These are phyloP conservation scores for Agapanthus africanus DNA, from an alignment of 106 monocot species.

Conservation along the genomic window DNA sequence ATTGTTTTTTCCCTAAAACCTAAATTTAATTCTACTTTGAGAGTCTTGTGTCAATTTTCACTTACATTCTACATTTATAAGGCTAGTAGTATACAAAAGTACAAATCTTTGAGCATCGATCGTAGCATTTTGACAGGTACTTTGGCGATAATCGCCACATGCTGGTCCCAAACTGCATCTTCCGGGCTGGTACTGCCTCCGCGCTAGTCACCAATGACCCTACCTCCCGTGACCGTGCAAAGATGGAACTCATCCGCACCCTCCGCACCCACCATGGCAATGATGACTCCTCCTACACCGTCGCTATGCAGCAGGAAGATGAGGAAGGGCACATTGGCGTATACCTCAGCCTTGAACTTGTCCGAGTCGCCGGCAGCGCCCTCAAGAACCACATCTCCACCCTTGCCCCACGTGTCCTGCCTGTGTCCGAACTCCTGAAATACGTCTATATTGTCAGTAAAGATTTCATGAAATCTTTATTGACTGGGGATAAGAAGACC, in stretches of 20 bases:
- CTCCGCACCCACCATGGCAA: constrained; percentile 53
- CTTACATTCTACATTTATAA: too few relatives aligned
- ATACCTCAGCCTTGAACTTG: constrained; percentile 28
- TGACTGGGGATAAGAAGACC: not conserved
- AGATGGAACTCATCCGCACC: constrained; percentile 27
- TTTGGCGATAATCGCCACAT: constrained; percentile 47
- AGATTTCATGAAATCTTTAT: not conserved
- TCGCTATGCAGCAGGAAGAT: constrained; percentile 43
- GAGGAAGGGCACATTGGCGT: constrained; percentile 25
- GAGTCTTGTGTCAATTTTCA: too few relatives aligned
- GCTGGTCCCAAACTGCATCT: constrained; percentile 73
- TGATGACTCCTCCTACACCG: constrained; percentile 31
- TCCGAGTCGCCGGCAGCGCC: constrained; percentile 29
- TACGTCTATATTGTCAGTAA: not conserved
- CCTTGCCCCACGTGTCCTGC: constrained; percentile 42
- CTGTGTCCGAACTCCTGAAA: constrained; percentile 19
- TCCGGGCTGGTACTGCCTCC: constrained; percentile 41
- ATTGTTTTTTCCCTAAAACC: too few relatives aligned
- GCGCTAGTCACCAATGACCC: constrained; percentile 27
- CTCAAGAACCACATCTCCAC: constrained; percentile 20
- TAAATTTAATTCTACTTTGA: not conserved
- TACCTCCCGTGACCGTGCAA: constrained; percentile 13
- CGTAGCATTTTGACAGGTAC: constrained; percentile 31
- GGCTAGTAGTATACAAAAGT: too few relatives aligned
- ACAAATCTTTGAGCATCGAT: too few relatives aligned